Conservation (phyloP, 2,329 filamentous ascomycete species). For the Corniculantispora saksenae region DNA sequence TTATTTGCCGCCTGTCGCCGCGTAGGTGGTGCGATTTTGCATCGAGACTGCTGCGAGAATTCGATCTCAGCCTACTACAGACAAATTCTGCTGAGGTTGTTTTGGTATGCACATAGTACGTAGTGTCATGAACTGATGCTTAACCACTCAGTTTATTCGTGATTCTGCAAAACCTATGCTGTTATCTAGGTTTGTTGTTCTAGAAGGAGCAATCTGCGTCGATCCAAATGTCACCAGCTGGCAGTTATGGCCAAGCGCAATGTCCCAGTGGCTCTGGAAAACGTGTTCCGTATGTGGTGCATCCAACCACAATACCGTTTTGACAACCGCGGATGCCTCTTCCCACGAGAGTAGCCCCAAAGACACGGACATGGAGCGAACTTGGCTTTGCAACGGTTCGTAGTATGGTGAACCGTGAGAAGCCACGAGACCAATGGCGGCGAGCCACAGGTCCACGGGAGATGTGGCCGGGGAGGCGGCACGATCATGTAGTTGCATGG, state of each 20-base stretch:
- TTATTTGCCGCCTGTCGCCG: too few species aligned
- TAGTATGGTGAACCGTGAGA: slow-evolving; percentile 8
- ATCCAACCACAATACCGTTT: slow-evolving; percentile 10
- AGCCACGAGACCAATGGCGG: slow-evolving; percentile 11
- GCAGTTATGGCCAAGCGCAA: slow-evolving; percentile 7
- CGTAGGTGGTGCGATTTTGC: too few species aligned
- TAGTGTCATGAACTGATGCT: too few species aligned
- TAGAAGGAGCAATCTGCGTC: slow-evolving; percentile 4
- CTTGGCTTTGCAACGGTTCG: not conserved
- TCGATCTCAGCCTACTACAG: too few species aligned
- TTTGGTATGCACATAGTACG: too few species aligned
- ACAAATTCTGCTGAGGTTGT: too few species aligned
- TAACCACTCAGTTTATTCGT: not conserved
- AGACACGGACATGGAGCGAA: not conserved
- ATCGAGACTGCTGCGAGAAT: too few species aligned
- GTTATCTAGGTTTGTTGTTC: not conserved
- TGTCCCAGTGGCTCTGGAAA: slow-evolving; percentile 17
- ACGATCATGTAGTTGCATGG: not conserved
- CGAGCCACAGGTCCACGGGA: not conserved
- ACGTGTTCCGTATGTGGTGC: not conserved
- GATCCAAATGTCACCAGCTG: slow-evolving; percentile 2
- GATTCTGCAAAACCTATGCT: not conserved
- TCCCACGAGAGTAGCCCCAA: not conserved
- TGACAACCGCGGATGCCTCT: not conserved
- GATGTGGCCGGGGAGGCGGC: not conserved